Evolutionary conservation across 106 monocot genomes (phyloP), one percentile per base, ranked within the genome.

Genomic region (Dactylorhiza incarnata): DNA sequence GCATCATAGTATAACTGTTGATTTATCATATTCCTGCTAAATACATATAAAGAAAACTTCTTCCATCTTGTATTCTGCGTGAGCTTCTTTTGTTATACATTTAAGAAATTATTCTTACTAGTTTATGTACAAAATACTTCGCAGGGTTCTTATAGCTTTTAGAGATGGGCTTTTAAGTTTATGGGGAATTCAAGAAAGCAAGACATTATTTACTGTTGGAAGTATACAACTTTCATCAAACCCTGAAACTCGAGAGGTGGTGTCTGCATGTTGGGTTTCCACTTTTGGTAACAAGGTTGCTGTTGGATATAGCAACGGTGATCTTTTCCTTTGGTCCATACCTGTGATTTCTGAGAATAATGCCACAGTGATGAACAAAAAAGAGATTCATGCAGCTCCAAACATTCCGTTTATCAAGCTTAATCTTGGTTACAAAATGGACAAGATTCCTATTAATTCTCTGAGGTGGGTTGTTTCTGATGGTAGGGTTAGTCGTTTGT

Each of bases 381-480:
- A 79, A 26, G 80, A 80, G 15, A 50, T 68, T 24, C 49, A 71
- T 74, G 37, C 46, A 61, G 7, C 78, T 73, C 80, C 78, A 68
- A 95, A 86, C 45, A 11, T 80, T 72, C 95, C 95, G 69, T 79
- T 88, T 85, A 48, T 78, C 45, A 95, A 89, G 82, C 84, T 95
- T 55, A 92, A 95, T 79, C 92, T 95, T 76, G 89, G 88, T n/a
- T 92, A 84, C 78, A 95, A 95, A 68, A 54, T 86, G 78, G 86
- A 92, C 59, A 92, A 86, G 81, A 72, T 90, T 47, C 92, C 92
- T 26, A 85, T 92, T 71, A 74, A 86, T 67, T 85, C 81, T 29
- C 80, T 95, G 74, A 85, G 73, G 71, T 95, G 92, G 86, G 71
- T 84, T 48, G 13, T 25, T 73, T 71, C 81, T 51, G 92, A 86